These are phyloP conservation scores for Trichomonas gallinae DNA, from an alignment of 208 protist species.

Conservation along the genomic window DNA sequence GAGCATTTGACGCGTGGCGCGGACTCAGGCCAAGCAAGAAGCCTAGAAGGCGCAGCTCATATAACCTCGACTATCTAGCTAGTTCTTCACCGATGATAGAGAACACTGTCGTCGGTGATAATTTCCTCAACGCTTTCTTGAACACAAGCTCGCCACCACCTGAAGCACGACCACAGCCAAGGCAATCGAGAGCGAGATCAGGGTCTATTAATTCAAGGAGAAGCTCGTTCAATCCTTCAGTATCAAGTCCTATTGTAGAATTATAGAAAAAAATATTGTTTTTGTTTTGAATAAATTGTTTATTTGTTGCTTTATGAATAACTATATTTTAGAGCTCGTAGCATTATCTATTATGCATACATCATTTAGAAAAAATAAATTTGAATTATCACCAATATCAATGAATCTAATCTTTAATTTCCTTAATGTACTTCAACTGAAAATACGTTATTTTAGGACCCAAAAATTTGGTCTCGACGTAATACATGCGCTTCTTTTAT, in stretches of 20 bases:
- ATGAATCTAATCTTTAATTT: no score
- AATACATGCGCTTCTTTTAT: no score
- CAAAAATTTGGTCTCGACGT: no score
- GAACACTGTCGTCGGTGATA: not conserved
- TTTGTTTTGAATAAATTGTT: no score
- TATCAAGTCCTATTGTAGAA: not conserved
- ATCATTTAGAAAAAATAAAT: no score
- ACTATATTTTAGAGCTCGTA: no score
- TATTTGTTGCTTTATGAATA: no score
- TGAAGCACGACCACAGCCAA: not conserved
- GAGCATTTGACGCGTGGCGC: not conserved
- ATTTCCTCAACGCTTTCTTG: not conserved
- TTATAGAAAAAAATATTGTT: no score
- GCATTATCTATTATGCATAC: no score
- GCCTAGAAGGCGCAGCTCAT: not conserved
- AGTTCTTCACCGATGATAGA: not conserved
- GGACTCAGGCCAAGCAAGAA: not conserved
- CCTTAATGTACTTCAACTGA: no score
- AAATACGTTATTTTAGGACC: no score
- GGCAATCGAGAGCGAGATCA: not conserved
- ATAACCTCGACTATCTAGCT: not conserved
- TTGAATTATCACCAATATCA: no score
- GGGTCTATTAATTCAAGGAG: not conserved
- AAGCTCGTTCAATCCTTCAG: not conserved
- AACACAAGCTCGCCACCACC: not conserved